phyloP scores from a whole-genome alignment of 805 yeast species.

The Ascoidea rubescens region DNA sequence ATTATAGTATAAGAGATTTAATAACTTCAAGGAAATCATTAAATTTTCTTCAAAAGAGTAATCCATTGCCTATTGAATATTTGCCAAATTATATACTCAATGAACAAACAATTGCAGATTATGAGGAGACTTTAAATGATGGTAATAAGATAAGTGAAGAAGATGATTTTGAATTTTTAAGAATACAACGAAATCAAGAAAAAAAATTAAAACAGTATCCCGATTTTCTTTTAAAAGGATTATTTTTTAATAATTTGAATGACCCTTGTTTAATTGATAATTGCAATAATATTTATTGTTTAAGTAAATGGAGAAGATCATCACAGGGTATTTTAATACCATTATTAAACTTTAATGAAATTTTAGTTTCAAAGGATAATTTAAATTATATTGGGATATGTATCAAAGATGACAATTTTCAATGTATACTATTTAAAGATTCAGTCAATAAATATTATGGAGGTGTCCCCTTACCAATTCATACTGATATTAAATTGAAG shows the following conservation, averaged over 20 bases:
- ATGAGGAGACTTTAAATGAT: constrained; percentile 9
- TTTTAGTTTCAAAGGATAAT: constrained; percentile 32
- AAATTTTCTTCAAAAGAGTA: constrained; percentile 24
- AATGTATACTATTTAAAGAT: constrained; percentile 66
- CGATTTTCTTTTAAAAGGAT: constrained; percentile 33
- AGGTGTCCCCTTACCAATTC: constrained; percentile 61
- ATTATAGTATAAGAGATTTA: constrained; percentile 34
- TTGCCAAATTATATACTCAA: not conserved
- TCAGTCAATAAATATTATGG: constrained; percentile 25
- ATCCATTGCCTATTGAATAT: constrained; percentile 21
- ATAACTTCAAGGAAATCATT: constrained; percentile 23
- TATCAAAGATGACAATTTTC: constrained; percentile 50
- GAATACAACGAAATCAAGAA: constrained; percentile 1
- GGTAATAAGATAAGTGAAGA: constrained; percentile 6
- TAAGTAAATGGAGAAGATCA: constrained; percentile 68
- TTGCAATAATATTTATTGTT: constrained; percentile 55
- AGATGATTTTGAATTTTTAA: constrained; percentile 4
- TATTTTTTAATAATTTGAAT: constrained; percentile 79
- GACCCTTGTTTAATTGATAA: constrained; percentile 85
- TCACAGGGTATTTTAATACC: constrained; percentile 83
- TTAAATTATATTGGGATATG: constrained; percentile 75
- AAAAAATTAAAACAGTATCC: constrained; percentile 3
- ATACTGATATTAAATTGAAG: constrained; percentile 59
- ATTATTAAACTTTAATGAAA: constrained; percentile 42
- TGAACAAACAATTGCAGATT: constrained; percentile 9